These are phyloP conservation scores for Vigna radiata DNA, from an alignment of 306 rosid species.

Conservation along the genomic window DNA sequence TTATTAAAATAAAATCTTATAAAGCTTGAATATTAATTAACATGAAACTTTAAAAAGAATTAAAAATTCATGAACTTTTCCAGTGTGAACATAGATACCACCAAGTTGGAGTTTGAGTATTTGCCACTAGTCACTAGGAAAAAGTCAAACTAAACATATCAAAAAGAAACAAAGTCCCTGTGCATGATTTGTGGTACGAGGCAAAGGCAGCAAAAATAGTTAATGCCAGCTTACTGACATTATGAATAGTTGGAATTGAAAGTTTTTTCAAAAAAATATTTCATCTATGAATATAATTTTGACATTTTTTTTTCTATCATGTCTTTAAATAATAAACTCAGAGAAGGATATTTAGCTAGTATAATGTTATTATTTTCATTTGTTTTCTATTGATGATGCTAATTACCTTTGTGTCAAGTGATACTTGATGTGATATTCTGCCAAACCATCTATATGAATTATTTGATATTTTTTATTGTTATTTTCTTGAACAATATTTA, in stretches of 20 bases:
- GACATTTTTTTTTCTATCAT: background rate
- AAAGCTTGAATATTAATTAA: too few relatives aligned
- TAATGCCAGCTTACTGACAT: background rate
- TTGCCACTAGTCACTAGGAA: background rate
- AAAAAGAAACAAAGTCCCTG: background rate
- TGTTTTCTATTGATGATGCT: background rate
- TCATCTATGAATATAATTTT: background rate
- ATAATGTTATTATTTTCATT: background rate
- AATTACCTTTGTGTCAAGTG: background rate
- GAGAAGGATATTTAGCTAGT: too few relatives aligned
- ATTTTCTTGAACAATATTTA: too few relatives aligned
- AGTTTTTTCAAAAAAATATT: background rate
- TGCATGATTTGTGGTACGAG: background rate
- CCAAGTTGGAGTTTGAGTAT: background rate
- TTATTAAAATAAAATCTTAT: too few relatives aligned
- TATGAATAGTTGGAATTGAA: background rate
- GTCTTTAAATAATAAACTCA: background rate
- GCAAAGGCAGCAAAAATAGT: background rate
- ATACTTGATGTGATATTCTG: background rate
- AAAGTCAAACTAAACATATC: background rate
- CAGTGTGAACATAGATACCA: background rate
- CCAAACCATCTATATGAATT: background rate
- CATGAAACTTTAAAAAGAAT: too few relatives aligned
- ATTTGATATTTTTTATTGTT: too few relatives aligned
- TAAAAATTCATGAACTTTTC: too few relatives aligned